phyloP scores from a whole-genome alignment of 75 land plant species.

The Selaginella moellendorffii region DNA sequence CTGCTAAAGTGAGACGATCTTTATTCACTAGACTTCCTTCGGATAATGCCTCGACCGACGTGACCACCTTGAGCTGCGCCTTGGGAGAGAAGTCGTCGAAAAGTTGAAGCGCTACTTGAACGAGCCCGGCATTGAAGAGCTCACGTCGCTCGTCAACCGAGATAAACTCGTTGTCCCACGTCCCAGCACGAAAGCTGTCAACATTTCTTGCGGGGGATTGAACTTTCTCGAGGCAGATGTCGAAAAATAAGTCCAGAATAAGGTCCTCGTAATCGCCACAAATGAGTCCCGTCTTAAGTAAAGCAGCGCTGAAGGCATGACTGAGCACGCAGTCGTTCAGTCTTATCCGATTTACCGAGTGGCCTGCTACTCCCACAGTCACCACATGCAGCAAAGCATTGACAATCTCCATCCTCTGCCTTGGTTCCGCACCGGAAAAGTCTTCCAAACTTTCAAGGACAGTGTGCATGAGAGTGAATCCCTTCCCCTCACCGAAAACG shows the following conservation, averaged over 20 bases:
- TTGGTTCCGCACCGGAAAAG: not conserved
- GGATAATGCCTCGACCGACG: conserved; percentile 56
- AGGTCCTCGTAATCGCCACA: conserved; percentile 62
- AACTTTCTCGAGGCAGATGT: conserved; percentile 73
- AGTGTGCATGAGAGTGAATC: conserved; percentile 77
- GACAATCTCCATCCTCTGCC: conserved; percentile 38
- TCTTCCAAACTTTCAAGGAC: conserved; percentile 44
- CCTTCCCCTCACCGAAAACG: conserved; percentile 87
- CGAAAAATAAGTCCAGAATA: conserved; percentile 65
- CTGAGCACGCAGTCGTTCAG: conserved; percentile 58
- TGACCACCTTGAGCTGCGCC: conserved; percentile 70
- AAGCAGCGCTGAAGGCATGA: conserved; percentile 54
- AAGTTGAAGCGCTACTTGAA: not conserved
- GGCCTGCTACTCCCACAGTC: conserved; percentile 56
- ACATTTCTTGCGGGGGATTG: conserved; percentile 45
- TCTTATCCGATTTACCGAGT: conserved; percentile 50
- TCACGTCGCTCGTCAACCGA: not conserved
- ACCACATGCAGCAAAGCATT: conserved; percentile 61
- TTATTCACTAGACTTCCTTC: conserved; percentile 60
- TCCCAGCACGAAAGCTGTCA: conserved; percentile 15
- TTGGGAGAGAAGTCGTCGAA: conserved; percentile 46
- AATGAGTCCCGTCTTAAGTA: conserved; percentile 69
- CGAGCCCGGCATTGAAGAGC: not conserved
- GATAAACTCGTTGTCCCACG: not conserved
- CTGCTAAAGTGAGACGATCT: conserved; percentile 78